Evolutionary conservation across 2,329 filamentous ascomycete genomes (phyloP).

Genomic region (Chaetomium sp.): DNA sequence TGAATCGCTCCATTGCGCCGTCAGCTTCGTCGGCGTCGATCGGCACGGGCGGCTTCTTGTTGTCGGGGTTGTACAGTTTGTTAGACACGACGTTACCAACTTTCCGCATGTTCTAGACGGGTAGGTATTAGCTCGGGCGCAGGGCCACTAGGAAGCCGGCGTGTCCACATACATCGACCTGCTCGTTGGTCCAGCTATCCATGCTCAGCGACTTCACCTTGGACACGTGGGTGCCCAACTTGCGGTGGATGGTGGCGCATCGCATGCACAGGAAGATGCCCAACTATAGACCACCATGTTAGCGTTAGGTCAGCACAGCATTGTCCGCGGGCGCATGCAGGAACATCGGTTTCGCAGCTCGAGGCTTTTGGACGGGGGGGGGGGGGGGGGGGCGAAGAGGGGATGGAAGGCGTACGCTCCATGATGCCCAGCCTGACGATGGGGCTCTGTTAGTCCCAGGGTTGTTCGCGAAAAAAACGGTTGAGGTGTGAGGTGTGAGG

Average conservation of each 20-base stretch:
- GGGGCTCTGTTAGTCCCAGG: constrained; percentile 39
- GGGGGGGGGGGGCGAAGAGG: not conserved
- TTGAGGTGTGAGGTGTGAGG: not conserved
- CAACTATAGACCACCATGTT: constrained; percentile 57
- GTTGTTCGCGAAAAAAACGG: constrained; percentile 9
- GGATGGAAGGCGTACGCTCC: constrained; percentile 71
- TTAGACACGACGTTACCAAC: constrained; percentile 87
- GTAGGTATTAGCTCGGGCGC: constrained; percentile 32
- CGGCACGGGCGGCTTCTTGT: constrained; percentile 79
- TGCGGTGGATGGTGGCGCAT: constrained; percentile 92
- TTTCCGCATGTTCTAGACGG: constrained; percentile 81
- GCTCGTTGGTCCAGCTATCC: constrained; percentile 95
- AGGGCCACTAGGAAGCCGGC: not conserved
- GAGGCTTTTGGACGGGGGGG: not conserved
- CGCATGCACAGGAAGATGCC: constrained; percentile 98
- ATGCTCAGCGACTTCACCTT: constrained; percentile 99
- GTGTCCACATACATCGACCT: constrained; percentile 74
- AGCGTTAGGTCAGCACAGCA: constrained; percentile 20
- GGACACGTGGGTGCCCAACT: constrained; percentile 94
- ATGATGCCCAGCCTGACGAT: constrained; percentile 83
- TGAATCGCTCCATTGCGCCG: constrained; percentile 91
- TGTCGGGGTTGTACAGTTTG: constrained; percentile 83
- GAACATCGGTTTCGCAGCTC: not conserved
- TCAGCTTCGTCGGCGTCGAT: constrained; percentile 92
- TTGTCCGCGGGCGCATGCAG: not conserved